Percentiles rank a stretch among this genome's conserved stretches.
Evolutionary conservation across 306 rosid genomes (phyloP).

Genomic region (Abrus precatorius): DNA sequence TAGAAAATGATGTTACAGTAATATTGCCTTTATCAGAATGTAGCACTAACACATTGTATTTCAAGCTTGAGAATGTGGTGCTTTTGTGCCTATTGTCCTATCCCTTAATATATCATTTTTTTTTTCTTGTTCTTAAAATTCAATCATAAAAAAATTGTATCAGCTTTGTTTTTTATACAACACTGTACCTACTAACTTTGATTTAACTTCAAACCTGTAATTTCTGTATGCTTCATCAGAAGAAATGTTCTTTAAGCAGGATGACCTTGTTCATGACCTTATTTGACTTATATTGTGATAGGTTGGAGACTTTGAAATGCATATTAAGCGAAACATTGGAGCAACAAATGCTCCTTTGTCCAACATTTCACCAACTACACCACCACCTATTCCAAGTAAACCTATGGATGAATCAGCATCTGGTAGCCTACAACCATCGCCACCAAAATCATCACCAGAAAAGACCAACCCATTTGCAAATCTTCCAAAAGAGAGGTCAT

Average conservation of each 20-base stretch:
- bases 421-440: constrained; percentile 55
- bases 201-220: constrained; percentile 7
- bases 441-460: constrained; percentile 73
- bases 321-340: constrained; percentile 88
- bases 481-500: constrained; percentile 56
- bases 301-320: constrained; percentile 99
- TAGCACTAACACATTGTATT: constrained; percentile 1
- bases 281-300: constrained; percentile 48
- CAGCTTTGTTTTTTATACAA: constrained; percentile 10
- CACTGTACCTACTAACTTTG: constrained; percentile 15
- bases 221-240: constrained; percentile 15
- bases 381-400: constrained; percentile 84
- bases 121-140: constrained; percentile 18
- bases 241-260: constrained; percentile 36
- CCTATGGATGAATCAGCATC: constrained; percentile 81
- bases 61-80: constrained; percentile 36
- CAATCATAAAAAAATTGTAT: constrained; percentile 12
- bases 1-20: constrained; percentile 34
- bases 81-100: constrained; percentile 41
- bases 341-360: constrained; percentile 71
- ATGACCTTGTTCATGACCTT: constrained; percentile 41
- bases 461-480: constrained; percentile 66
- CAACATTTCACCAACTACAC: constrained; percentile 71
- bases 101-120: not conserved
- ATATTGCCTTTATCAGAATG: constrained; percentile 35